Evolutionary conservation across 345 rosid species (phyloP).

Genomic region (Lenwebbia sp.): DNA sequence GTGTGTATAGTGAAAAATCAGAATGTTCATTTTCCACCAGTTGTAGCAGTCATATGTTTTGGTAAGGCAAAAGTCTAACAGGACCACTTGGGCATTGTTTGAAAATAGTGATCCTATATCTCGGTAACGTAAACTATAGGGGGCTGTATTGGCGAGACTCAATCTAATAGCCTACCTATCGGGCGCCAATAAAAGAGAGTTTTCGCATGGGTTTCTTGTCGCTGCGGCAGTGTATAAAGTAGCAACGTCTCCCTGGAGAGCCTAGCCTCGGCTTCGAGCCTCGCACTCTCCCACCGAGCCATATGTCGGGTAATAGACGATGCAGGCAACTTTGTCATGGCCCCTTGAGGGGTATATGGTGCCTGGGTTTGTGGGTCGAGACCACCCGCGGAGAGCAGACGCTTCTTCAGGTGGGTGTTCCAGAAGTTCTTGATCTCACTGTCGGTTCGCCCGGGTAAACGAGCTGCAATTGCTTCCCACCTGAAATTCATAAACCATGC

Average conservation of each 20-base stretch:
- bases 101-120: not conserved
- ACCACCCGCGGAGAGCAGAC: slow-evolving; percentile 67
- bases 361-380: slow-evolving; percentile 75
- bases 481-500: slow-evolving; percentile 18
- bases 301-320: slow-evolving; percentile 82
- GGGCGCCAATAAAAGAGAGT: no score
- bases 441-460: slow-evolving; percentile 90
- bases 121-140: no score
- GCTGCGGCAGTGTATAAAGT: slow-evolving; percentile 17
- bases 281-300: slow-evolving; percentile 97
- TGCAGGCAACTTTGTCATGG: slow-evolving; percentile 29
- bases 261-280: slow-evolving; percentile 93
- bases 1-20: not conserved
- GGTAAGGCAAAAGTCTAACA: not conserved
- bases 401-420: slow-evolving; percentile 95
- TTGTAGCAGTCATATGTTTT: not conserved
- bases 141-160: no score
- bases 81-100: not conserved
- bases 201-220: not conserved
- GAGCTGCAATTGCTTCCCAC: slow-evolving; percentile 96
- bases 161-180: no score
- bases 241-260: slow-evolving; percentile 60
- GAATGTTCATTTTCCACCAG: not conserved
- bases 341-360: slow-evolving; percentile 34
- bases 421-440: slow-evolving; percentile 94